phyloP scores from a whole-genome alignment of 169 alveolate genomes.

The Plasmodium adleri region DNA sequence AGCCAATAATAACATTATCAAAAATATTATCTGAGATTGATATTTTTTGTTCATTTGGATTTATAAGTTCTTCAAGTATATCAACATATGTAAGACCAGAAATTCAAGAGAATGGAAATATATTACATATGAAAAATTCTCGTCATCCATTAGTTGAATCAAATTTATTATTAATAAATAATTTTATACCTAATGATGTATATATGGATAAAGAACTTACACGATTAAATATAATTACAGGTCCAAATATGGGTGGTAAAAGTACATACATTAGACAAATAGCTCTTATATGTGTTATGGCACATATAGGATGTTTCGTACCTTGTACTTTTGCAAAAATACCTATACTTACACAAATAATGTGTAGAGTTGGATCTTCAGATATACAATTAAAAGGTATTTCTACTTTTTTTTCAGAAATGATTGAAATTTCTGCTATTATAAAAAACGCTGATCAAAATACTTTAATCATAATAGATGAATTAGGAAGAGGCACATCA shows the following conservation, averaged over 20 bases:
- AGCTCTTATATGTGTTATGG: conserved; percentile 84
- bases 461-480: conserved; percentile 96
- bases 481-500: conserved; percentile 98
- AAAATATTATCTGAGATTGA: conserved; percentile 93
- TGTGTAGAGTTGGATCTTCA: conserved; percentile 98
- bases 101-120: conserved; percentile 84
- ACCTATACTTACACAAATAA: conserved; percentile 94
- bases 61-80: conserved; percentile 88
- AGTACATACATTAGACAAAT: conserved; percentile 95
- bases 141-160: conserved; percentile 92
- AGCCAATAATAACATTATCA: conserved; percentile 91
- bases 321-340: conserved; percentile 94
- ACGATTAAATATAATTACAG: conserved; percentile 95
- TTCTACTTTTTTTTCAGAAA: conserved; percentile 97
- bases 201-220: conserved; percentile 85
- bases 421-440: conserved; percentile 96
- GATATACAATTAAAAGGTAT: conserved; percentile 96
- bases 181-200: conserved; percentile 92
- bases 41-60: conserved; percentile 94
- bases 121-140: conserved; percentile 86
- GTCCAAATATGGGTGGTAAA: conserved; percentile 99
- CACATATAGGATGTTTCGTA: conserved; percentile 96
- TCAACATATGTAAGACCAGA: conserved; percentile 92
- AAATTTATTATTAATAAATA: conserved; percentile 77
- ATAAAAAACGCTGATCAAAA: conserved; percentile 93